Conservation (phyloP, 345 rosid genomes). For the Citrus glauca region DNA sequence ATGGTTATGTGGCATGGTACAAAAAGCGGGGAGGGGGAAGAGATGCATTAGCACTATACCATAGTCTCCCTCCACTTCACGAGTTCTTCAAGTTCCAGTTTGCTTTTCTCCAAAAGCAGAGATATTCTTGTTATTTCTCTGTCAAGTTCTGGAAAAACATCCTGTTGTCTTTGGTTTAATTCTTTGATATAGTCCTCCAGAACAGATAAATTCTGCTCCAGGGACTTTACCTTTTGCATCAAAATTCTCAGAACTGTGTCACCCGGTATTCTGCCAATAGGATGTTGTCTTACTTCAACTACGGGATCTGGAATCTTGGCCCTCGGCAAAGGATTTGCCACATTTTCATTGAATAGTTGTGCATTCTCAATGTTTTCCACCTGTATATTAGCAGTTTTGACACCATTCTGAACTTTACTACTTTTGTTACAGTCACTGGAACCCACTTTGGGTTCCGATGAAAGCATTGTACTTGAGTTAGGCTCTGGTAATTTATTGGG, state of each 20-base stretch:
- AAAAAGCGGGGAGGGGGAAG: not conserved
- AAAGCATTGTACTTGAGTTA: conserved; percentile 25
- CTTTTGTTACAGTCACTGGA: conserved; percentile 26
- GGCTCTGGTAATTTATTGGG: conserved; percentile 33
- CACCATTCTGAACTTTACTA: conserved; percentile 26
- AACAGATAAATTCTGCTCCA: conserved; percentile 66
- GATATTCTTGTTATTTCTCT: conserved; percentile 53
- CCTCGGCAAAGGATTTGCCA: conserved; percentile 17
- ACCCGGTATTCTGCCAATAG: conserved; percentile 52
- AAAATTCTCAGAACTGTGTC: conserved; percentile 77
- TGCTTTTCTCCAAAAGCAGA: conserved; percentile 47
- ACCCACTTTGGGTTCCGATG: conserved; percentile 27
- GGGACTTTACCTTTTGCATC: conserved; percentile 85
- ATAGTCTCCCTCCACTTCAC: conserved; percentile 53
- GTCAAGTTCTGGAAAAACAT: conserved; percentile 50
- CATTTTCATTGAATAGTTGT: conserved; percentile 30
- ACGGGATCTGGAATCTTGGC: conserved; percentile 49
- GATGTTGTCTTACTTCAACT: conserved; percentile 59
- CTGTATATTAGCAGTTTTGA: conserved; percentile 14
- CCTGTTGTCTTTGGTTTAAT: conserved; percentile 51
- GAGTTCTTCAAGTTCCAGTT: conserved; percentile 51
- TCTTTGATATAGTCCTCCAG: conserved; percentile 74
- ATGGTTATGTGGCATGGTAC: not conserved
- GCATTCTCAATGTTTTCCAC: conserved; percentile 29
- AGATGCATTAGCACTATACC: conserved; percentile 35